Evolutionary conservation across 2,329 filamentous ascomycete genomes (phyloP), one percentile per base, ranked within the genome.

Genomic region (Penicillium concentricum): DNA sequence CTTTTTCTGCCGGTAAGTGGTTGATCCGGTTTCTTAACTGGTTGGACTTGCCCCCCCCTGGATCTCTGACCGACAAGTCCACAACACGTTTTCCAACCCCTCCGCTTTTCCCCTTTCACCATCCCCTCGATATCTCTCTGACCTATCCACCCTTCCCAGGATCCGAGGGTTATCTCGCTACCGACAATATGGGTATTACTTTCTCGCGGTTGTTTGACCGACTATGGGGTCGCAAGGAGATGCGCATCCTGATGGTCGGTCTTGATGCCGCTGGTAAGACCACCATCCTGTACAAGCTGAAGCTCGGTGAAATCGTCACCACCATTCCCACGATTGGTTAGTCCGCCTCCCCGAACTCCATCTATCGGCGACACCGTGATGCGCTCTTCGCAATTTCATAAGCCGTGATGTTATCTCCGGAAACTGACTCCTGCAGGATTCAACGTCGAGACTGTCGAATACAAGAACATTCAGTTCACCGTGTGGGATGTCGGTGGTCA

Each of bases 381-480:
- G 50, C 50, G 50, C 50, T 26, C 15, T 46, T 45, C 20, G 49
- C 38, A 34, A 44, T 43, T 18, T 34, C 10, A 28, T n/a, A 12
- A 30, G 28, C 37, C 48, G 20, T 24, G 16, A 30, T 24, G n/a
- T 26, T n/a, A 2, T 13, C 13, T 26, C 56, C 57, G 41, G 47
- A 42, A 56, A 42, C 45, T 58, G 48, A 50, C 41, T 7, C 38
- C n/a, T 61, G 38, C 66, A 92, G 90, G 94, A 73, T 99, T 99
- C 88, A 99, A 99, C 84, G 94, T 99, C 79, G 94, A 99, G 86
- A 97, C 94, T 55, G 94, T 99, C 78, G 92, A 96, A 78, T 97
- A 97, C 86, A 97, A 97, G 87, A 99, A 99, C 87, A 97, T 96
- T 74, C 92, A 96, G 79, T 99, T 99, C 86, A 97, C 93, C 78